Conservation (phyloP, 2,329 filamentous ascomycete genomes). For the Pseudofabraea citricarpa region DNA sequence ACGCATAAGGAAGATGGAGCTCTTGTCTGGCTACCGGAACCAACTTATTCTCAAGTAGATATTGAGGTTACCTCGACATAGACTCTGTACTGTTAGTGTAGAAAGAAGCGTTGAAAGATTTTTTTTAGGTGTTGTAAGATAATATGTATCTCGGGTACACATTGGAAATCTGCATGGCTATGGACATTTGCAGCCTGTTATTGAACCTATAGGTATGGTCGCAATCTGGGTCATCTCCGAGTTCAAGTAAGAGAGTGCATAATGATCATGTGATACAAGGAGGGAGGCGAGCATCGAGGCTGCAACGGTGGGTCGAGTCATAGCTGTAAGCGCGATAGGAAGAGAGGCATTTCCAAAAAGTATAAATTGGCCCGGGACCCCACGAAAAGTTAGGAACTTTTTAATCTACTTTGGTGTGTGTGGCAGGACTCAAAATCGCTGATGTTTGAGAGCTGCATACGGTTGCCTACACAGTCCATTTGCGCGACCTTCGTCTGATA, state of each 20-base stretch:
- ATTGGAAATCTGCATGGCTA: too few relatives aligned
- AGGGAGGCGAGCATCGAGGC: not conserved
- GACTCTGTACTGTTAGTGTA: too few relatives aligned
- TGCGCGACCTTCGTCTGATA: too few relatives aligned
- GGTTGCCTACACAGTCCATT: not conserved
- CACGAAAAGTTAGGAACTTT: slow-evolving; percentile 12
- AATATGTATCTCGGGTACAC: too few relatives aligned
- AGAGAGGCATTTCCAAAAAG: slow-evolving; percentile 10
- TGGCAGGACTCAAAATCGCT: not conserved
- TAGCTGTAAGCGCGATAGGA: too few relatives aligned
- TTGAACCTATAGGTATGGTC: too few relatives aligned
- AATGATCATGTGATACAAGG: slow-evolving; percentile 20
- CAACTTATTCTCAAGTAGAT: not conserved
- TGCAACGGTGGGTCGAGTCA: too few relatives aligned
- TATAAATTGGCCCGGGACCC: slow-evolving; percentile 20
- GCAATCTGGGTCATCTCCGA: slow-evolving; percentile 1
- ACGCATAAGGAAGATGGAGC: slow-evolving; percentile 41
- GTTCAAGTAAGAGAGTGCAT: slow-evolving; percentile 5
- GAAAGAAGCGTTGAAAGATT: too few relatives aligned
- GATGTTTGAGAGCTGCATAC: not conserved
- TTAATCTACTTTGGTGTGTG: slow-evolving; percentile 1
- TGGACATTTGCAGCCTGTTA: too few relatives aligned
- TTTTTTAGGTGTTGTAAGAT: too few relatives aligned
- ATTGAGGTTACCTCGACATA: too few relatives aligned
- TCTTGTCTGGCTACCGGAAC: slow-evolving; percentile 17